Evolutionary conservation across 1,139 yeast genomes (phyloP).

Genomic region (Sugiyamaella castrensis): DNA sequence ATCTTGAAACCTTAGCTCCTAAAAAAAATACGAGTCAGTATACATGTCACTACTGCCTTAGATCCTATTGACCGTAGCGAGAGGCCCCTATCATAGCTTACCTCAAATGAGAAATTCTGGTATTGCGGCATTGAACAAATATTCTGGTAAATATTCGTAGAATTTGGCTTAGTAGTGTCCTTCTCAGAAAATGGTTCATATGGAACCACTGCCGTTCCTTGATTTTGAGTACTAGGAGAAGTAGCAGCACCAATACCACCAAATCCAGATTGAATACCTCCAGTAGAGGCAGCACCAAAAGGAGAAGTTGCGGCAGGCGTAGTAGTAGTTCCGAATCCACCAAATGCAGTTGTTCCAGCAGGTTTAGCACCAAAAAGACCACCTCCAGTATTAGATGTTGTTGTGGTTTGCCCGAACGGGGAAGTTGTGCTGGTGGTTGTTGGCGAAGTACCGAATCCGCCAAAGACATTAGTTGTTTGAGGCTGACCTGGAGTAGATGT

Average conservation of each 20-base stretch:
- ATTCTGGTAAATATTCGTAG: slow-evolving; percentile 62
- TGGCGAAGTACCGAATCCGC: slow-evolving; percentile 34
- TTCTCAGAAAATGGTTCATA: slow-evolving; percentile 73
- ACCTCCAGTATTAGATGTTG: slow-evolving; percentile 15
- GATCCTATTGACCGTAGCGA: no score
- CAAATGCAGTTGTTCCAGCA: slow-evolving; percentile 30
- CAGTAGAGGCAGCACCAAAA: slow-evolving; percentile 25
- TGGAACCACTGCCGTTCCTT: slow-evolving; percentile 60
- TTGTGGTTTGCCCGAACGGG: slow-evolving; percentile 29
- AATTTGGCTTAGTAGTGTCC: slow-evolving; percentile 53
- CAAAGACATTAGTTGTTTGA: slow-evolving; percentile 21
- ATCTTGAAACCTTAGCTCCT: slow-evolving; percentile 86
- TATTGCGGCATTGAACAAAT: slow-evolving; percentile 91
- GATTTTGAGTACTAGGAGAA: slow-evolving; percentile 38
- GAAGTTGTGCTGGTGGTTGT: slow-evolving; percentile 26
- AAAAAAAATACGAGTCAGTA: slow-evolving; percentile 33
- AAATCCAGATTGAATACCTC: slow-evolving; percentile 36
- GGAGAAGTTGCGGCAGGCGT: slow-evolving; percentile 31
- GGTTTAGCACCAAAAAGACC: slow-evolving; percentile 23
- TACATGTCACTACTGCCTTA: no score
- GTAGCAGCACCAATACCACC: slow-evolving; percentile 22
- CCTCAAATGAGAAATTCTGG: slow-evolving; percentile 58
- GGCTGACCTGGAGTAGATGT: slow-evolving; percentile 13
- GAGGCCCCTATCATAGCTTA: background rate
- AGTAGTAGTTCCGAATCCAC: slow-evolving; percentile 41